phyloP scores from a whole-genome alignment of 306 rosid species.

The Delonix regia region DNA sequence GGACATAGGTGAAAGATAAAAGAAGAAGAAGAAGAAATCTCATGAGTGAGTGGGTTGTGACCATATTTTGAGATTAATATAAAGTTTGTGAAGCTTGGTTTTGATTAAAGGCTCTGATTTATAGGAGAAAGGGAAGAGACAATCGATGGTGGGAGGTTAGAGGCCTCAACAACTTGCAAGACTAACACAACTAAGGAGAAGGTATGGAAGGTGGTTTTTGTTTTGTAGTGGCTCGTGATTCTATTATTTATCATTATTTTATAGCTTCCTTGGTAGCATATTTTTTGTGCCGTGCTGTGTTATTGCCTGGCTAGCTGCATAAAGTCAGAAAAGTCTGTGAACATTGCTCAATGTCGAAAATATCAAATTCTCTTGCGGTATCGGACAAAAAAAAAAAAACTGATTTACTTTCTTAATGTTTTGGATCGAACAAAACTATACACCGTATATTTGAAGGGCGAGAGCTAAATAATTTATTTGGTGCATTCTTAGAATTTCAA shows the following conservation, averaged over 20 bases:
- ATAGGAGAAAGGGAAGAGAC: neutral
- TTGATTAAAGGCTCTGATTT: constrained; percentile 20
- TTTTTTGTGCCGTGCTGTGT: too few relatives aligned
- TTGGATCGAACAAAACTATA: too few relatives aligned
- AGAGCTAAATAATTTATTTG: too few relatives aligned
- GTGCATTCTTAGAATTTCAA: too few relatives aligned
- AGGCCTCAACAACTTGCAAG: neutral
- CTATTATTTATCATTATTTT: neutral
- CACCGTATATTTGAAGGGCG: too few relatives aligned
- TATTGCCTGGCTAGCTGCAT: too few relatives aligned
- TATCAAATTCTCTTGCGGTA: too few relatives aligned
- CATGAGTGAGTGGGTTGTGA: constrained; percentile 18
- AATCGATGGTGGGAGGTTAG: neutral
- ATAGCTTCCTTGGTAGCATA: too few relatives aligned
- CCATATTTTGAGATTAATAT: constrained; percentile 33
- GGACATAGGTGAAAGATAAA: neutral
- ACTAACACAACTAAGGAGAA: neutral
- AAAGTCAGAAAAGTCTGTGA: too few relatives aligned
- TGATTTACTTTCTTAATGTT: too few relatives aligned
- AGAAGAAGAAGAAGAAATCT: constrained; percentile 23
- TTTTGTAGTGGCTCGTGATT: constrained; percentile 35
- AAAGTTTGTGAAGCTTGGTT: neutral
- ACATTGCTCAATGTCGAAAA: too few relatives aligned
- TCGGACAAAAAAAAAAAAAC: too few relatives aligned
- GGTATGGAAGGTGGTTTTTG: neutral